Evolutionary conservation across 768 basidiomycete genomes (phyloP).

Genomic region (Serendipita vermifera): DNA sequence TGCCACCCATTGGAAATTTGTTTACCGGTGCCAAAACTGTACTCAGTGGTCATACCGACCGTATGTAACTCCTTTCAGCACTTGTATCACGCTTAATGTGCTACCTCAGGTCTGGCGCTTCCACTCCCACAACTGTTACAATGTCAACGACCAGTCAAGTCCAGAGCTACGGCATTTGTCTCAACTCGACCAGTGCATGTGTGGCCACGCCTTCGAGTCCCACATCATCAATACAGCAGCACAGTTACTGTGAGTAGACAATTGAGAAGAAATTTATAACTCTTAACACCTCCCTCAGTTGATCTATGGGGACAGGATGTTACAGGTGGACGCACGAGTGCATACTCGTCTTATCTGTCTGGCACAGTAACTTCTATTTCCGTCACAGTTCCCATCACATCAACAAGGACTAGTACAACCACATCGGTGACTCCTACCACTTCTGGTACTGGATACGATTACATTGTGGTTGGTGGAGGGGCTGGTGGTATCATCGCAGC

Average conservation of each 20-base stretch:
- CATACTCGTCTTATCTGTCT: constrained; percentile 38
- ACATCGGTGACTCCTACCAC: no score
- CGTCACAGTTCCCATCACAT: constrained; percentile 23
- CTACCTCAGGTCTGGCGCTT: no score
- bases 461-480: constrained; percentile 40
- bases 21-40: constrained; percentile 55
- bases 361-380: constrained; percentile 26
- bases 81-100: no score
- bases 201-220: constrained; percentile 40
- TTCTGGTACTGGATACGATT: constrained; percentile 21
- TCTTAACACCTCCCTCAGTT: constrained; percentile 25
- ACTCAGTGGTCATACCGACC: constrained; percentile 31
- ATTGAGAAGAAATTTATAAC: background rate
- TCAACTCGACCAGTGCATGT: constrained; percentile 33
- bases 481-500: constrained; percentile 46
- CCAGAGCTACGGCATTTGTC: no score
- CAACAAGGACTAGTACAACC: no score
- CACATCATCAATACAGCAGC: constrained; percentile 32
- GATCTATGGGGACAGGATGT: constrained; percentile 47
- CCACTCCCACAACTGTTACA: no score
- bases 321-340: constrained; percentile 34
- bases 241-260: constrained; percentile 25
- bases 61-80: background rate
- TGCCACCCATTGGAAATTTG: constrained; percentile 53
- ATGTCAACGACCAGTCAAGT: no score